Base-by-base conservation (phyloP, 139 green algal species). In the Astrephomene gubernaculifera region DNA sequence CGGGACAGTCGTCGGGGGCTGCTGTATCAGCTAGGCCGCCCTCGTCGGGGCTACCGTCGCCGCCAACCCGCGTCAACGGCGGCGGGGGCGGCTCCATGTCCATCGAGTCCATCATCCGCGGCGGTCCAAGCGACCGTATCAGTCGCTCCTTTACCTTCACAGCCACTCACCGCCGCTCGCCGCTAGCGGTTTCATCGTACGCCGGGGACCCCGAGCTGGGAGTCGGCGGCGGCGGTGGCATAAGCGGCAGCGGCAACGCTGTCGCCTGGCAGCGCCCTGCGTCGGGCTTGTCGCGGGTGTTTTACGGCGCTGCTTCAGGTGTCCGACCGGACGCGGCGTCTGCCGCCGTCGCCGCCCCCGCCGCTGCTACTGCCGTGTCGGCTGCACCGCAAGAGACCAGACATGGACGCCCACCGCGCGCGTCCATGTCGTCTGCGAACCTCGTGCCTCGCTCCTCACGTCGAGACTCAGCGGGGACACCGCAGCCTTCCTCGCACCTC, bases 71-170 rank as follows among this genome's bases (percentile, higher is more conserved):
- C 49, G 49, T 12, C 49, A n/a, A n/a, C 63, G 63, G 63, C 29
- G 29, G 29, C 44, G 45, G 71, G 33, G 4, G 24, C 1, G 71
- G 31, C 4, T 31, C 45, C 25, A 14, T 19, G 45, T 65, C 71
- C 45, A 12, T 80, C 31, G 71, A 80, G 45, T 45, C 71, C 8
- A 31, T 80, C 19, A 80, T 80, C 35, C 71, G 71, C 1, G n/a
- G n/a, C n/a, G 71, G 71, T 4, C 45, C 29, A 17, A 45, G 45
- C 49, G 49, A 14, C 45, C 71, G 71, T 35, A 80, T 80, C 6
- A 80, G 45, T 35, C 71, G 71, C 29, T 80, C 71, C 44, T 80
- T 80, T n/a, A 80, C 71, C 71, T 80, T 80, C 45, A 65, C 71
- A 31, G n/a, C n/a, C n/a, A 80, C 45, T 8, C 71, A 80, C 49